Base-by-base conservation (phyloP, 257 asterid genomes). In the Salvia splendens region DNA sequence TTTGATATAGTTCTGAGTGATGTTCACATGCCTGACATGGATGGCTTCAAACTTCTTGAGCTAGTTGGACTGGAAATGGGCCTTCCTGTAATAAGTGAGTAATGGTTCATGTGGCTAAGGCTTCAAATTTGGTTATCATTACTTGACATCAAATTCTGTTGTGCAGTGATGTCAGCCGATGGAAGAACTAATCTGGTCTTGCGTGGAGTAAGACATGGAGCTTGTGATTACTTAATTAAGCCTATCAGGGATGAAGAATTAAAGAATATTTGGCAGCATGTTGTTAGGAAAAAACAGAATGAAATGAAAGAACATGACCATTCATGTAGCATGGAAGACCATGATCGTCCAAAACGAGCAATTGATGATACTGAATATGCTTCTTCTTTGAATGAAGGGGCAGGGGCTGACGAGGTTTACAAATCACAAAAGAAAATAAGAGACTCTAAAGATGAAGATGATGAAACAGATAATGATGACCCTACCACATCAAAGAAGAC, bases 1-100 rank as follows among this genome's bases (percentile, higher is more conserved):
- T 92, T 80, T 49, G 98, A 92, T 75, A 54, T 92, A 64, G 90
- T 92, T 20, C 84, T 92, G 69, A 92, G 96, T 68, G 98, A 92
- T 72, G 96, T 92, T 45, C 96, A 92, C 79, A 89, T 92, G 98
- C 98, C 98, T 67, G 96, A 92, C 75, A 89, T 92, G 96, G 95
- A 92, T 83, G 98, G 98, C 51, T 89, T 87, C 80, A 89, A 81
- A 67, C 96, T 92, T 75, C 95, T 92, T 56, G 98, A 92, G 79
- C 92, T 78, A 57, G 87, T 92, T 69, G 98, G 96, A 59, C 70
- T 92, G 75, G 98, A 92, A 78, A 89, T 92, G 96, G 96, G 83
- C 86, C 94, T 92, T 69, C 98, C 98, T 49, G 95, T 92, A 61
- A 89, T 92, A 80, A 92, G 98, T 92, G 73, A 83, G 96, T 85